A percentile compares a stretch with the other conserved stretches of the same genome.
Evolutionary conservation across 495 filamentous ascomycete genomes (phyloP).

Genomic region (Physcia stellaris): DNA sequence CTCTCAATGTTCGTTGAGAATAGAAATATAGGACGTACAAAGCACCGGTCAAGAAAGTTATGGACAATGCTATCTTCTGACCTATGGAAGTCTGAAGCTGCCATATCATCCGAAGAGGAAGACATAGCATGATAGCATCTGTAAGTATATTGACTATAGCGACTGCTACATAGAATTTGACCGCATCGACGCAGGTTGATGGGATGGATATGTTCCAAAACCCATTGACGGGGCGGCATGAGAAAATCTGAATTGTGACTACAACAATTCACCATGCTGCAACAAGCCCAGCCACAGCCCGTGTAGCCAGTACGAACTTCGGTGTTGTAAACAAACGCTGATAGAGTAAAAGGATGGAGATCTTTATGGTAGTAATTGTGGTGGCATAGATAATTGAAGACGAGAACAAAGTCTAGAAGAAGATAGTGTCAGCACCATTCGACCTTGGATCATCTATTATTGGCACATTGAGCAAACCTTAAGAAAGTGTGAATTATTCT

Average conservation of each 20-base stretch:
- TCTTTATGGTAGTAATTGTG: conserved; percentile 23
- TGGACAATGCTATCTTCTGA: conserved; percentile 2
- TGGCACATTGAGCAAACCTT: conserved; percentile 14
- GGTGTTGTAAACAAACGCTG: conserved; percentile 22
- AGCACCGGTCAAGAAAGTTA: conserved; percentile 3
- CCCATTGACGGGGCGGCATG: conserved; percentile 3
- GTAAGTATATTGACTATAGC: conserved; percentile 21
- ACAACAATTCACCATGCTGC: conserved; percentile 4
- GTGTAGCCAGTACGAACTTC: conserved; percentile 18
- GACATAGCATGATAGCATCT: conserved; percentile 15
- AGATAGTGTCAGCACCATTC: neutral
- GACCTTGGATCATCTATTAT: neutral
- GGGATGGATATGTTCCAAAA: conserved; percentile 3
- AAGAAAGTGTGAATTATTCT: conserved; percentile 18
- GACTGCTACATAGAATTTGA: conserved; percentile 13
- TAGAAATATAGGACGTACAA: conserved; percentile 6
- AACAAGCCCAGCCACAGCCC: neutral
- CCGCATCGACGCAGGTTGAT: conserved; percentile 10
- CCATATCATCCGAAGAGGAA: conserved; percentile 9
- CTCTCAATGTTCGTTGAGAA: neutral
- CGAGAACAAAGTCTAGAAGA: neutral
- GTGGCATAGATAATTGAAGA: conserved; percentile 22
- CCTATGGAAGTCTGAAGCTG: conserved; percentile 3
- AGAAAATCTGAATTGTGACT: conserved; percentile 3
- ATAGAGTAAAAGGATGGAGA: conserved; percentile 31